Base-by-base conservation (phyloP, 352 stramenopile species). In the Phytophthora pseudosyringae region DNA sequence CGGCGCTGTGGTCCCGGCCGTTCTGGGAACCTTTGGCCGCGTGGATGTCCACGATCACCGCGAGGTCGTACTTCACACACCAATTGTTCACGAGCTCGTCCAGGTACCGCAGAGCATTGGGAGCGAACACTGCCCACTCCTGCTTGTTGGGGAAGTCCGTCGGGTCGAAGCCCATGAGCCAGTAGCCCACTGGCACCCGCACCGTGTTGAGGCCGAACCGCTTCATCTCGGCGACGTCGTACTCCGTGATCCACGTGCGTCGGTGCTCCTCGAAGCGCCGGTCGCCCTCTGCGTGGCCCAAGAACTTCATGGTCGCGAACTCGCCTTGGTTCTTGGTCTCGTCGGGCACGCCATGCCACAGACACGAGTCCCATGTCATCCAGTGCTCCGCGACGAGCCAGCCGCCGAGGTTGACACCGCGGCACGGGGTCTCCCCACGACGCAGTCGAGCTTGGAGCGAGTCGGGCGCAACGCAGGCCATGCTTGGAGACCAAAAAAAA, bases 321-420 rank as follows among this genome's bases (percentile, higher is more conserved):
- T 95, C 87, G 40, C 85, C 85, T 8, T 75, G 36, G 45, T 62
- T 71, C 25, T 76, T 78, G 21, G 83, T 73, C n/a, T 72, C 57
- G 6, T 75, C 63, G 28, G 55, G 73, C 45, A 93, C 75, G 8
- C 74, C 79, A 7, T 79, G 61, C 85, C 83, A 94, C 43, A 94
- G 62, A 45, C 80, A 76, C 11, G 83, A 77, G 6, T 76, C 68
- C 46, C 47, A 73, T 8, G 81, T 89, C 83, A 95, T 93, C 87
- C 87, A 95, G 60, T 90, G 64, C 70, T 95, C 87, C 7, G 78
- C 76, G 5, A 94, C 83, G 25, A 95, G 81, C 87, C 87, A 95
- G 7, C 76, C 73, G 8, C 87, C 87, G 31, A 95, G 72, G 63
- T 93, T 93, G 18, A 91, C 87, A 35, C 82, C 87, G 25, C 75